A percentile compares a stretch with the other conserved stretches of the same genome.
These are phyloP conservation scores for Phytopythium helicoides DNA, from an alignment of 352 stramenopile genomes.

Conservation along the genomic window DNA sequence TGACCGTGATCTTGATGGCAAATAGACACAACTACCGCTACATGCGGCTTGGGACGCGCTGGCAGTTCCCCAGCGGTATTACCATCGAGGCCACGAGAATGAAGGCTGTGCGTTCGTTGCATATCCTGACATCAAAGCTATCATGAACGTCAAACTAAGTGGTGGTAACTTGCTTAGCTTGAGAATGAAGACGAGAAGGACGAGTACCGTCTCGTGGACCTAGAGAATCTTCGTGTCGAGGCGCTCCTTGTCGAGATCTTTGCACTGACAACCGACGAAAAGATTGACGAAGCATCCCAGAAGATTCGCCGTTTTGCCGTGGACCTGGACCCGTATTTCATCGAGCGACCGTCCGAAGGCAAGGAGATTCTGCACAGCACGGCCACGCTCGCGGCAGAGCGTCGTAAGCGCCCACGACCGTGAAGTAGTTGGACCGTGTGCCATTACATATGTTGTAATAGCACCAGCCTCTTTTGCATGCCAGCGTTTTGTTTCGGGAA, in stretches of 20 bases:
- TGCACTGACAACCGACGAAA: constrained; percentile 79
- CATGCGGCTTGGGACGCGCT: constrained; percentile 79
- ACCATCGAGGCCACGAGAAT: constrained; percentile 83
- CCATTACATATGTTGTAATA: not conserved
- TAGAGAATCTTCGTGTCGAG: constrained; percentile 82
- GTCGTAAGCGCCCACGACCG: constrained; percentile 65
- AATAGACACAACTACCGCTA: constrained; percentile 78
- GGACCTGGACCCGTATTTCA: constrained; percentile 82
- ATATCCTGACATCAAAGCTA: too few species aligned
- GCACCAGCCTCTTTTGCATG: too few species aligned
- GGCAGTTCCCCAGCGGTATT: constrained; percentile 82
- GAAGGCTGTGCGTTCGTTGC: constrained; percentile 60
- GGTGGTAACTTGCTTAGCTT: constrained; percentile 40
- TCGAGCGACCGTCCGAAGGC: constrained; percentile 78
- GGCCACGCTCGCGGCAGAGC: constrained; percentile 72
- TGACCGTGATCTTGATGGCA: not conserved
- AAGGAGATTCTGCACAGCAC: constrained; percentile 86
- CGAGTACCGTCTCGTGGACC: constrained; percentile 77
- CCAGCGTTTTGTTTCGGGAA: too few species aligned
- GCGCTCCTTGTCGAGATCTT: constrained; percentile 86
- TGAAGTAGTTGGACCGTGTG: constrained; percentile 15
- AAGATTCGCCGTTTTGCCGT: constrained; percentile 81
- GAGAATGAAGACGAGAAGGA: constrained; percentile 83
- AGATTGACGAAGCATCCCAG: constrained; percentile 81
- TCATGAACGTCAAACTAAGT: too few species aligned